A percentile compares a stretch with the other conserved stretches of the same genome.
phyloP scores from a whole-genome alignment of 2,329 filamentous ascomycete species.

The Botryotinia calthae region DNA sequence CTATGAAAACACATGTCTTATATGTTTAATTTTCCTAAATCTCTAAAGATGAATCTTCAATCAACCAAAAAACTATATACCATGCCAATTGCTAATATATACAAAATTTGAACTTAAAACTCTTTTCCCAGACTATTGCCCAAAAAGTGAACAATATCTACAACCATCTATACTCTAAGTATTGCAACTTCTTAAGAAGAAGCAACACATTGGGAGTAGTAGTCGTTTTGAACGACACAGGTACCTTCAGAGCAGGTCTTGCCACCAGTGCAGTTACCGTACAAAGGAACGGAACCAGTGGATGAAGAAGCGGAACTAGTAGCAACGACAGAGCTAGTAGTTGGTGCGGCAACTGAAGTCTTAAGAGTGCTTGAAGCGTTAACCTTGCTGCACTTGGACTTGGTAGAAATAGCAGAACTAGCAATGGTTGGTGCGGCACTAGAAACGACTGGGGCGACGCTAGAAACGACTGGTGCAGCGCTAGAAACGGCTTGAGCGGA shows the following conservation, averaged over 20 bases:
- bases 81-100: neutral
- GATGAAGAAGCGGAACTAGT: neutral
- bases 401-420: neutral
- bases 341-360: neutral
- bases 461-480: neutral
- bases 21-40: neutral
- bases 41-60: neutral
- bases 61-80: neutral
- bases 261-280: constrained; percentile 5
- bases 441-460: no score
- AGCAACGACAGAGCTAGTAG: neutral
- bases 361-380: neutral
- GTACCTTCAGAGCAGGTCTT: constrained; percentile 8
- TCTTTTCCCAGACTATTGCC: neutral
- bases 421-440: no score
- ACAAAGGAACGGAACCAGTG: neutral
- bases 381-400: neutral
- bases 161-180: neutral
- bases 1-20: neutral
- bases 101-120: neutral
- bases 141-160: neutral
- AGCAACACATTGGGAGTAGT: constrained; percentile 8
- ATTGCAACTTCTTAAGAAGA: neutral
- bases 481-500: no score
- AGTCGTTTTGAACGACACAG: neutral